A percentile compares a stretch with the other conserved stretches of the same genome.
Evolutionary conservation across 352 stramenopile species (phyloP).

Genomic region (Pythium biforme): DNA sequence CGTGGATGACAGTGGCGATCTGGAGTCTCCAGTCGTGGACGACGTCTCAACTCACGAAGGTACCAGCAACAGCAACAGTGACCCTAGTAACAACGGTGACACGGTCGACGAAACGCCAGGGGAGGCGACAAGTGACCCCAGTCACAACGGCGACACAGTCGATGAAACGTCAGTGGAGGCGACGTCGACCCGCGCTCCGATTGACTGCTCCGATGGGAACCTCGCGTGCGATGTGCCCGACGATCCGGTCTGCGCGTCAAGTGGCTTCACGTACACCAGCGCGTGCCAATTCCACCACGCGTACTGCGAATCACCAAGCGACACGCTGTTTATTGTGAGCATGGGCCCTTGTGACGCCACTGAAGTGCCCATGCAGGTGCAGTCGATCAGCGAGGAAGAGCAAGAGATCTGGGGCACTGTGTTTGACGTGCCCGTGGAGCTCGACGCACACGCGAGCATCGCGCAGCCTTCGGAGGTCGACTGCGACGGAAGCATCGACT

Average conservation of each 20-base stretch:
- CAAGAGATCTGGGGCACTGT: slow-evolving; percentile 1
- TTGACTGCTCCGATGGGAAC: slow-evolving; percentile 1
- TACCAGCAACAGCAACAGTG: background rate
- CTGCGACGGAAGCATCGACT: slow-evolving; percentile 17
- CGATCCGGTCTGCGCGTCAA: slow-evolving; percentile 52
- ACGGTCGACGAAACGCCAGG: background rate
- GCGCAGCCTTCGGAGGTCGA: background rate
- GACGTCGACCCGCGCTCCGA: background rate
- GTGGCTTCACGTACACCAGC: slow-evolving; percentile 57
- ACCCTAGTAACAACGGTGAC: background rate
- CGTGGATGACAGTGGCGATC: background rate
- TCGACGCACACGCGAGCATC: background rate
- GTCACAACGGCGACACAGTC: background rate
- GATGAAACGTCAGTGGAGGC: background rate
- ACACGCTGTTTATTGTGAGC: slow-evolving; percentile 22
- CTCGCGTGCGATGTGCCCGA: slow-evolving; percentile 1
- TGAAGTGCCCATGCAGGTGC: slow-evolving; percentile 1
- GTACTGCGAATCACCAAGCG: slow-evolving; percentile 35
- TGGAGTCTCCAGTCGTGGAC: background rate
- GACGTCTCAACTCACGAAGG: too few species aligned
- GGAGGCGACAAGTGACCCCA: background rate
- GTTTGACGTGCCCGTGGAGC: slow-evolving; percentile 36
- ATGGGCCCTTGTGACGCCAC: background rate
- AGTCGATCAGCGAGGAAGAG: slow-evolving; percentile 3
- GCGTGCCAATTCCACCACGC: slow-evolving; percentile 51